A percentile compares a stretch with the other conserved stretches of the same genome.
phyloP scores from a whole-genome alignment of 2,329 filamentous ascomycete species.

The Neurospora sp. region DNA sequence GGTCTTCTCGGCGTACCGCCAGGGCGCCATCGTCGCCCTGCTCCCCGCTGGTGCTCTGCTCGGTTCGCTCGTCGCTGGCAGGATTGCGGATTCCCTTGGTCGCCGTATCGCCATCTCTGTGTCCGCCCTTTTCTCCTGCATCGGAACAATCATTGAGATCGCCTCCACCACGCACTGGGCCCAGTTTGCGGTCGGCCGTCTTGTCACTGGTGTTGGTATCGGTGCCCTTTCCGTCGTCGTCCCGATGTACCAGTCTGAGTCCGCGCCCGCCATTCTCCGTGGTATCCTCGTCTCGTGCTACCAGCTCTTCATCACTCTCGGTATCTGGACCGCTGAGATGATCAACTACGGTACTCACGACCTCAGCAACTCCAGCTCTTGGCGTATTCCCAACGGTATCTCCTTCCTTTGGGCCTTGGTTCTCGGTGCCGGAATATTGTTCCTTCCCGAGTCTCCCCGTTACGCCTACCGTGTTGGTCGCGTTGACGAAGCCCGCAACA shows the following conservation, averaged over 20 bases:
- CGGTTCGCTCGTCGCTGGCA: constrained; percentile 50
- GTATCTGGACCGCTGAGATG: constrained; percentile 50
- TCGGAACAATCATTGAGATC: constrained; percentile 62
- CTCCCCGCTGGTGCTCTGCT: constrained; percentile 51
- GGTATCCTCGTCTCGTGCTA: constrained; percentile 57
- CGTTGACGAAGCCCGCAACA: constrained; percentile 35
- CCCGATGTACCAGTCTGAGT: constrained; percentile 69
- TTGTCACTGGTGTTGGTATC: constrained; percentile 57
- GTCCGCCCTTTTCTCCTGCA: constrained; percentile 49
- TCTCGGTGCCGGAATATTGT: constrained; percentile 44
- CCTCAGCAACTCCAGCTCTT: constrained; percentile 41
- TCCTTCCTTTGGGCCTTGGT: constrained; percentile 44
- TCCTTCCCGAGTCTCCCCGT: constrained; percentile 48
- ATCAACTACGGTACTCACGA: constrained; percentile 56
- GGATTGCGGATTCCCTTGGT: constrained; percentile 55
- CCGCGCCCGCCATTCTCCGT: constrained; percentile 55
- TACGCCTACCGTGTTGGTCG: constrained; percentile 40
- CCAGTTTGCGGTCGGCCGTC: constrained; percentile 56
- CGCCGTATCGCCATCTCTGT: constrained; percentile 52
- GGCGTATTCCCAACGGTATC: constrained; percentile 53
- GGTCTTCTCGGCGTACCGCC: constrained; percentile 46
- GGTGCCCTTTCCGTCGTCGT: constrained; percentile 55
- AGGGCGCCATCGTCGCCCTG: constrained; percentile 56
- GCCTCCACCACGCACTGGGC: constrained; percentile 46
- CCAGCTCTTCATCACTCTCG: constrained; percentile 63